phyloP scores from a whole-genome alignment of 192 early-diverging fungal genomes.

The Coemansia sp. region DNA sequence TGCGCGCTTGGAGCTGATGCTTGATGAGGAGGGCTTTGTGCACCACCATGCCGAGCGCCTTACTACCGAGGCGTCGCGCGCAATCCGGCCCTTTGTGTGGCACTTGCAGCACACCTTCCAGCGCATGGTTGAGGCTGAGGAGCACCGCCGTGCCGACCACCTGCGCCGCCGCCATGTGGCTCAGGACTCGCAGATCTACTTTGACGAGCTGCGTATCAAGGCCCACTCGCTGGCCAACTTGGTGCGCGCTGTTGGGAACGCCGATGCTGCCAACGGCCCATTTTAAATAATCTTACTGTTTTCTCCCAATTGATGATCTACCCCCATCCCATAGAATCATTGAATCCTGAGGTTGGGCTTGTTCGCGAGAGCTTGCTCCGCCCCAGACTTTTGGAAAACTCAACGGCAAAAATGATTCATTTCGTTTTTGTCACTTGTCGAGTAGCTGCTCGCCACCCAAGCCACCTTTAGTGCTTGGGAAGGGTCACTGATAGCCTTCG shows the following conservation, averaged over 20 bases:
- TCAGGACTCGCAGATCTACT: constrained; percentile 67
- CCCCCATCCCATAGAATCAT: background rate
- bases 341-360: background rate
- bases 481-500: background rate
- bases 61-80: constrained; percentile 61
- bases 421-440: constrained; percentile 12
- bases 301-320: background rate
- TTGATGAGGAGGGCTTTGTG: constrained; percentile 56
- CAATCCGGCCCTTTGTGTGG: constrained; percentile 67
- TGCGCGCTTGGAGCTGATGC: constrained; percentile 52
- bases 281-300: background rate
- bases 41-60: constrained; percentile 64
- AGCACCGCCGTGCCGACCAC: constrained; percentile 61
- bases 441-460: constrained; percentile 13
- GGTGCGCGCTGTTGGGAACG: constrained; percentile 35
- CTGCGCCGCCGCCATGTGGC: constrained; percentile 57
- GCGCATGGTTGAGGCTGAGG: constrained; percentile 70
- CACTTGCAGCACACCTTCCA: constrained; percentile 69
- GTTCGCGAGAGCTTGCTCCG: background rate
- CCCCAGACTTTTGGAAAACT: background rate
- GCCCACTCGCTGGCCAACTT: constrained; percentile 56
- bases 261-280: background rate
- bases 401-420: background rate
- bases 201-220: constrained; percentile 61
- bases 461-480: background rate